Conservation (phyloP, 176 grass and related monocot genomes). For the Dactylis glomerata region DNA sequence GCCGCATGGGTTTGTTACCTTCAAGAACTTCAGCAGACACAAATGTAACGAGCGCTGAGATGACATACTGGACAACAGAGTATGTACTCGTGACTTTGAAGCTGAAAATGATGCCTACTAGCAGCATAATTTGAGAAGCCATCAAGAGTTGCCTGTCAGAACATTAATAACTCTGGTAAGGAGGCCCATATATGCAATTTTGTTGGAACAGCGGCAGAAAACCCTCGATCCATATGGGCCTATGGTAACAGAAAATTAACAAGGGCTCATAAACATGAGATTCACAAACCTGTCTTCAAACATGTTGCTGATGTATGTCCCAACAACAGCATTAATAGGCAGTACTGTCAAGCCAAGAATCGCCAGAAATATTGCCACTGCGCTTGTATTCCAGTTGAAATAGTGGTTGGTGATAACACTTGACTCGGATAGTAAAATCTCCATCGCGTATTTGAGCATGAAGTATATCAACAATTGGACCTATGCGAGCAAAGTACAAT, state of each 20-base stretch:
- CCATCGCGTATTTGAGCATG: conserved; percentile 99
- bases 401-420: conserved; percentile 93
- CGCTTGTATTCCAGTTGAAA: conserved; percentile 89
- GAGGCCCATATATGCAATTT: background rate
- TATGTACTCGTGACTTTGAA: conserved; percentile 75
- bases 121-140: conserved; percentile 70
- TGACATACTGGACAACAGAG: conserved; percentile 63
- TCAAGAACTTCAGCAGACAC: conserved; percentile 96
- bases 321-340: conserved; percentile 94
- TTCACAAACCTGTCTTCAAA: conserved; percentile 89
- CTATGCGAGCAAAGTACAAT: conserved; percentile 35
- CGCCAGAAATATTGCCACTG: conserved; percentile 90
- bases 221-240: background rate
- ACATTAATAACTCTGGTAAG: background rate
- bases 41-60: conserved; percentile 74
- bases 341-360: conserved; percentile 89
- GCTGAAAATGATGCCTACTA: conserved; percentile 76
- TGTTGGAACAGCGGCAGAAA: background rate
- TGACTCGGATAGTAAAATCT: conserved; percentile 93
- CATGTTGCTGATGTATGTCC: conserved; percentile 97
- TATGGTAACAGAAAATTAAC: background rate
- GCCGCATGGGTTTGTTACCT: conserved; percentile 47
- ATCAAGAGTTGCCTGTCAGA: conserved; percentile 82
- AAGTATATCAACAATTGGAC: conserved; percentile 97
- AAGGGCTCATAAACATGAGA: background rate